Conservation (phyloP, 1,284 basidiomycete species). For the Erythrobasidium hasegawianum region DNA sequence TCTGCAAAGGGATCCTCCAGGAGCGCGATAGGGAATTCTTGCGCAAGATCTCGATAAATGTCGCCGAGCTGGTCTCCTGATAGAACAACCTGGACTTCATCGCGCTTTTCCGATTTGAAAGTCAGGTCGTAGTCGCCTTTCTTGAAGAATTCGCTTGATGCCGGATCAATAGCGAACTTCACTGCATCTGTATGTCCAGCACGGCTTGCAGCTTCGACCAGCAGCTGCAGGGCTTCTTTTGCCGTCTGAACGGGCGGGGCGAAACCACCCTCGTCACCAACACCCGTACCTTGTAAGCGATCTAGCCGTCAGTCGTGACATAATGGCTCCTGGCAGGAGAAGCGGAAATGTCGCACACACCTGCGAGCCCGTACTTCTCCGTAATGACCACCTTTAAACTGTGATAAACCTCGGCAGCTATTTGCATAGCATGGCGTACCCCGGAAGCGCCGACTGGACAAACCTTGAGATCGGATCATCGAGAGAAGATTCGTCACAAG, state of each 20-base stretch:
- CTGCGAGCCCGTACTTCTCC: slow-evolving; percentile 97
- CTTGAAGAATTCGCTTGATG: slow-evolving; percentile 20
- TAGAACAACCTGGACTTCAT: background rate
- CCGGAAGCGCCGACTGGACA: slow-evolving; percentile 1
- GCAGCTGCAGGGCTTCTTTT: slow-evolving; percentile 11
- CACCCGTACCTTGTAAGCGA: slow-evolving; percentile 2
- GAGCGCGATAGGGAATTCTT: slow-evolving; percentile 57
- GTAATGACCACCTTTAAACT: slow-evolving; percentile 95
- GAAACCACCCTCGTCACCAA: slow-evolving; percentile 26
- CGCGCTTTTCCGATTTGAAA: slow-evolving; percentile 12
- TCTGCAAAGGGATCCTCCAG: slow-evolving; percentile 99
- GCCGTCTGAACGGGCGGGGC: slow-evolving; percentile 10
- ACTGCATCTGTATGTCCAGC: slow-evolving; percentile 12
- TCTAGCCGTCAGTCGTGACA: slow-evolving; percentile 1
- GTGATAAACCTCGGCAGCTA: slow-evolving; percentile 4
- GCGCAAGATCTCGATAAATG: slow-evolving; percentile 1
- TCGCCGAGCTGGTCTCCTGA: background rate
- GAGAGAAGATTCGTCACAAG: slow-evolving; percentile 1
- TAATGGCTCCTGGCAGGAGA: background rate
- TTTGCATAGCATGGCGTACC: slow-evolving; percentile 1
- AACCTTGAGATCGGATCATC: slow-evolving; percentile 1
- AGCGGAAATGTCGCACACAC: slow-evolving; percentile 51
- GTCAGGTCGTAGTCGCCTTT: slow-evolving; percentile 12
- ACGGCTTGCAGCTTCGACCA: background rate
- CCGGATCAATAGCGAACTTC: slow-evolving; percentile 12